A percentile compares a stretch with the other conserved stretches of the same genome.
These are phyloP conservation scores for Madurella fahalii DNA, from an alignment of 2,329 filamentous ascomycete genomes.

Conservation along the genomic window DNA sequence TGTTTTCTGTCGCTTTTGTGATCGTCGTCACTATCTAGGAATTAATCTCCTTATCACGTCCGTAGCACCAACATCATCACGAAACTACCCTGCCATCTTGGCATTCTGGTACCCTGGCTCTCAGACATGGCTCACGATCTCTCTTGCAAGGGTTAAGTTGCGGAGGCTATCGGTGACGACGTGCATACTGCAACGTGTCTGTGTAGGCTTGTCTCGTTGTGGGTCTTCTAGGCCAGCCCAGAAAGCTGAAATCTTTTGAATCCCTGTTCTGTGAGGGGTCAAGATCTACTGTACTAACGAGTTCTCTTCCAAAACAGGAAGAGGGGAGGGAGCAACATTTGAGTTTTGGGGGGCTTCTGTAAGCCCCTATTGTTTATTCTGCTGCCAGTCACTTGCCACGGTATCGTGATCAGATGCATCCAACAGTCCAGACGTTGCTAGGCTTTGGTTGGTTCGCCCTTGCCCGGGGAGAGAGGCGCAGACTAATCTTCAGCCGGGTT, in stretches of 20 bases:
- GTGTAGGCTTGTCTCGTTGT: neutral
- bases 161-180: constrained; percentile 22
- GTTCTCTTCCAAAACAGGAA: constrained; percentile 13
- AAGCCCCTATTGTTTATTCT: too few species aligned
- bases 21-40: neutral
- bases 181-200: constrained; percentile 16
- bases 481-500: constrained; percentile 9
- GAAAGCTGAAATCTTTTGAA: neutral
- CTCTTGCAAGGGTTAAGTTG: neutral
- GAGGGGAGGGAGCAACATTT: too few species aligned
- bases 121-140: constrained; percentile 4
- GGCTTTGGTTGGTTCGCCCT: neutral
- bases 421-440: neutral
- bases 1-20: neutral
- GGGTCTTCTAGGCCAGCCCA: neutral
- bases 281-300: neutral
- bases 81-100: neutral
- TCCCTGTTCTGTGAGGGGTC: constrained; percentile 1
- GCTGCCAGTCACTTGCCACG: neutral
- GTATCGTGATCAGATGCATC: constrained; percentile 10
- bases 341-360: too few species aligned
- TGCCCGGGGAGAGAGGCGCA: constrained; percentile 10
- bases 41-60: constrained; percentile 15
- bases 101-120: neutral
- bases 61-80: neutral